Percentiles rank a stretch among this genome's conserved stretches.
phyloP scores from a whole-genome alignment of 495 filamentous ascomycete genomes.

The Aspergillus wentii region DNA sequence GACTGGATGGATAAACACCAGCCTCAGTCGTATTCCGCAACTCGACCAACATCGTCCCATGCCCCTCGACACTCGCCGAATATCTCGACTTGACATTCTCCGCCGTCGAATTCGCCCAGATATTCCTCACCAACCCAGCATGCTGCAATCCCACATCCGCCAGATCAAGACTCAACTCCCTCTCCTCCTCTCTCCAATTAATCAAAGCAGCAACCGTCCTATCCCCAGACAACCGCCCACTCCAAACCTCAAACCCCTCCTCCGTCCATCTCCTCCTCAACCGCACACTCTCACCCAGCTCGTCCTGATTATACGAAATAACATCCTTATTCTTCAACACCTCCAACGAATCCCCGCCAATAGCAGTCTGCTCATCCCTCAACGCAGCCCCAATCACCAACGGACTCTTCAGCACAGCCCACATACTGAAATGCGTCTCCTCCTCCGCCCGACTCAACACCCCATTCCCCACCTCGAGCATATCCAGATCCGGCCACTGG shows the following conservation, averaged over 20 bases:
- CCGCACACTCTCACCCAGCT: constrained; percentile 39
- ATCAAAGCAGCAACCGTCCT: constrained; percentile 37
- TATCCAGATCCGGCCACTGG: constrained; percentile 52
- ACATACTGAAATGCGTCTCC: constrained; percentile 51
- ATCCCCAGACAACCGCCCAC: constrained; percentile 34
- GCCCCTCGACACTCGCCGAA: constrained; percentile 27
- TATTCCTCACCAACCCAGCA: constrained; percentile 33
- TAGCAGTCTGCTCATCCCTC: constrained; percentile 22
- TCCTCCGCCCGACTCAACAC: constrained; percentile 34
- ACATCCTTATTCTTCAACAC: constrained; percentile 47
- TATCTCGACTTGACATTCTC: constrained; percentile 32
- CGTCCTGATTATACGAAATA: constrained; percentile 51
- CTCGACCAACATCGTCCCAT: constrained; percentile 41
- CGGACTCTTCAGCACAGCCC: constrained; percentile 54
- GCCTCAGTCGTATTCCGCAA: constrained; percentile 27
- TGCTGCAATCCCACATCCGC: constrained; percentile 35
- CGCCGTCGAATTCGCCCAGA: constrained; percentile 32
- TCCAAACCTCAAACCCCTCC: constrained; percentile 45
- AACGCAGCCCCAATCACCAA: constrained; percentile 48
- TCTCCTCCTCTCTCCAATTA: constrained; percentile 37
- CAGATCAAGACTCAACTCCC: constrained; percentile 33
- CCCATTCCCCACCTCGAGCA: constrained; percentile 45
- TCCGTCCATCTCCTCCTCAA: constrained; percentile 31
- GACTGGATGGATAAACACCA: constrained; percentile 15
- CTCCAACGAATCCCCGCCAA: constrained; percentile 25